phyloP scores from a whole-genome alignment of 2,329 filamentous ascomycete genomes.

The Parasarocladium wereldwijsianum region DNA sequence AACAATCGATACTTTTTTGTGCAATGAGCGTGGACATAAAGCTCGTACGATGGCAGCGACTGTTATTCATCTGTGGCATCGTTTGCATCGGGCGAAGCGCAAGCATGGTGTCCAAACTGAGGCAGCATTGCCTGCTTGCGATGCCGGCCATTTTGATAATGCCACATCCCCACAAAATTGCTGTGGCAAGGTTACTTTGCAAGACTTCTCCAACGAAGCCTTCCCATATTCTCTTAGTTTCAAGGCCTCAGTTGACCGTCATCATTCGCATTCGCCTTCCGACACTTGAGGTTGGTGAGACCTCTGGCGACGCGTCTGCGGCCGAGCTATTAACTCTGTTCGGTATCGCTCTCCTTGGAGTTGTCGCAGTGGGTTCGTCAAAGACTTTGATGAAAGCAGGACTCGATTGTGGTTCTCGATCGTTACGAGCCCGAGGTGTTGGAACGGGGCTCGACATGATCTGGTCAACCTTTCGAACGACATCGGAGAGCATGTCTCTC shows the following conservation, averaged over 20 bases:
- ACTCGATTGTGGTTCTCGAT: conserved; percentile 31
- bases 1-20: too few relatives aligned
- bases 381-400: conserved; percentile 56
- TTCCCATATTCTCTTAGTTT: too few relatives aligned
- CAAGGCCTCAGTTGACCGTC: conserved; percentile 40
- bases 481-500: conserved; percentile 42
- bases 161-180: too few relatives aligned
- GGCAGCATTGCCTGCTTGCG: too few relatives aligned
- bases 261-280: conserved; percentile 46
- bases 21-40: too few relatives aligned
- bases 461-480: conserved; percentile 43
- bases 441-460: conserved; percentile 39
- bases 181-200: too few relatives aligned
- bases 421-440: conserved; percentile 30
- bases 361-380: conserved; percentile 43
- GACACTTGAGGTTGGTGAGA: conserved; percentile 35
- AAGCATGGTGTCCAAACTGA: too few relatives aligned
- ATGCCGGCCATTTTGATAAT: too few relatives aligned
- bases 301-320: conserved; percentile 34
- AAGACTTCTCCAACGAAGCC: too few relatives aligned
- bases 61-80: too few relatives aligned
- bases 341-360: conserved; percentile 33
- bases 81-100: too few relatives aligned
- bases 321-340: conserved; percentile 40
- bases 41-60: too few relatives aligned